phyloP scores from a whole-genome alignment of 2,329 filamentous ascomycete species.

The Aschersonia sp. region DNA sequence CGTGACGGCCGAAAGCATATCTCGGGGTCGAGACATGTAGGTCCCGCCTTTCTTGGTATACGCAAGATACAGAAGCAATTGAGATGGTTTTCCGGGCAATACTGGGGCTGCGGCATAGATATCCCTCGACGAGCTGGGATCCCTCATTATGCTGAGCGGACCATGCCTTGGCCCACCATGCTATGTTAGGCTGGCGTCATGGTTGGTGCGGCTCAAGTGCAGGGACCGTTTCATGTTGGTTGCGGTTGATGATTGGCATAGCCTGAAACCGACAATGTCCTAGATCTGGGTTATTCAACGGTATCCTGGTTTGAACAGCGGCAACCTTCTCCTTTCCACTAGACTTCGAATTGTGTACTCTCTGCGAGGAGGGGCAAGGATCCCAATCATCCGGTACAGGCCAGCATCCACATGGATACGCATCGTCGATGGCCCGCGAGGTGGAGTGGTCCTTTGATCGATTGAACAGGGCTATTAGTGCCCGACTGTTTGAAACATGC shows the following conservation, averaged over 20 bases:
- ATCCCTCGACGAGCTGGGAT: not conserved
- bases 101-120: not conserved
- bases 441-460: not conserved
- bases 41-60: too few relatives aligned
- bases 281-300: not conserved
- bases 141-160: too few relatives aligned
- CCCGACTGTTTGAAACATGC: not conserved
- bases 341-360: too few relatives aligned
- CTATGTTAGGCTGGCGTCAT: too few relatives aligned
- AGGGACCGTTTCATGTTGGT: not conserved
- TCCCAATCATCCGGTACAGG: too few relatives aligned
- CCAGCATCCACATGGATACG: too few relatives aligned
- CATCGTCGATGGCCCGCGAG: too few relatives aligned
- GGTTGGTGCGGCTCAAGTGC: not conserved
- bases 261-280: not conserved
- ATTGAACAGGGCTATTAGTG: not conserved
- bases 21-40: not conserved
- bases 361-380: too few relatives aligned
- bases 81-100: not conserved
- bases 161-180: too few relatives aligned
- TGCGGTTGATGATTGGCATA: not conserved
- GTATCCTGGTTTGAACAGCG: not conserved
- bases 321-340: too few relatives aligned
- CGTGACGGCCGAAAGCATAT: not conserved
- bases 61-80: too few relatives aligned